phyloP scores from a whole-genome alignment of 495 filamentous ascomycete species.

The Xylaria venustula region DNA sequence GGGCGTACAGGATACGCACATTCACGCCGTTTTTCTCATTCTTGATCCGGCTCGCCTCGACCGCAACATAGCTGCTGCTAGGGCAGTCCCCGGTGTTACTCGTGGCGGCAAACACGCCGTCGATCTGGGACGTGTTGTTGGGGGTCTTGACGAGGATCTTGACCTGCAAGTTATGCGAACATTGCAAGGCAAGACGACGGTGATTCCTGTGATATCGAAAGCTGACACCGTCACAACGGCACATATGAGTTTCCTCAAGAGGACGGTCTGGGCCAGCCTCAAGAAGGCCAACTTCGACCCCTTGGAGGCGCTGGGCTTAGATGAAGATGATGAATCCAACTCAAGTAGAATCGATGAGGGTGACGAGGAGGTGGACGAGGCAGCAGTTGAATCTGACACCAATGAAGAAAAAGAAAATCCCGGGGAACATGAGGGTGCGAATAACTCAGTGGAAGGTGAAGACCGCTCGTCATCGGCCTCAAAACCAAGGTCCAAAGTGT shows the following conservation, averaged over 20 bases:
- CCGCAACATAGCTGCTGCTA: constrained; percentile 70
- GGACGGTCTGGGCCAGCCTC: constrained; percentile 83
- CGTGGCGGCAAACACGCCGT: constrained; percentile 49
- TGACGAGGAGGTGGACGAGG: constrained; percentile 49
- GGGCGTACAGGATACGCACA: constrained; percentile 92
- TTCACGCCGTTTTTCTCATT: constrained; percentile 92
- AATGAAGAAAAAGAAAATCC: neutral
- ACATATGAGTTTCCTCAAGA: constrained; percentile 92
- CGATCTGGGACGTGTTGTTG: constrained; percentile 49
- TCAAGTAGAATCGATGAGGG: constrained; percentile 59
- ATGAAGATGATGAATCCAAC: constrained; percentile 66
- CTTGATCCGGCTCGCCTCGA: constrained; percentile 88
- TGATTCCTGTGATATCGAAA: constrained; percentile 95
- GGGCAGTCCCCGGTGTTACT: constrained; percentile 51
- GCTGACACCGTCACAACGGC: constrained; percentile 91
- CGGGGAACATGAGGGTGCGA: neutral
- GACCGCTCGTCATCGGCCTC: constrained; percentile 29
- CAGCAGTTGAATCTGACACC: constrained; percentile 22
- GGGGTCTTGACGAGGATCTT: constrained; percentile 81
- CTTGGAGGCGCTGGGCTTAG: constrained; percentile 78
- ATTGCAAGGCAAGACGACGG: constrained; percentile 90
- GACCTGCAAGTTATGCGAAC: constrained; percentile 88
- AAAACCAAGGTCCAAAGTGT: constrained; percentile 45
- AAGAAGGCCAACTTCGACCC: constrained; percentile 86
- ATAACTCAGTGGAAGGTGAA: neutral